Percentiles rank a stretch among this genome's conserved stretches.
Conservation (phyloP, 179 eudicot species). For the Carnegiea gigantea region DNA sequence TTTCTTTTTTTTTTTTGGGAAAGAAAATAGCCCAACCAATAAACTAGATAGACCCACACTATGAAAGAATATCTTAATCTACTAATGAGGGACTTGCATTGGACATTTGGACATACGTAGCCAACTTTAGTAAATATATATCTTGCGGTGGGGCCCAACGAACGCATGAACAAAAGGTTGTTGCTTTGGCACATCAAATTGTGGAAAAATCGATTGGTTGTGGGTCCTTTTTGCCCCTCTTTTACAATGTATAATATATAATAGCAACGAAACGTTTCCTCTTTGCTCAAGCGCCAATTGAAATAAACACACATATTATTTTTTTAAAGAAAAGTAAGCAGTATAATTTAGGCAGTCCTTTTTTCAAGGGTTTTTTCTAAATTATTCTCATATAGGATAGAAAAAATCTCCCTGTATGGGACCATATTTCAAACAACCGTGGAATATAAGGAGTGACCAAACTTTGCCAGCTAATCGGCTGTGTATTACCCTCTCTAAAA, state of each 20-base stretch:
- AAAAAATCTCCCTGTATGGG: too few relatives aligned
- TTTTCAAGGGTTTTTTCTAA: too few relatives aligned
- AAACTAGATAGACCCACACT: neutral
- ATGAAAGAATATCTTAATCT: neutral
- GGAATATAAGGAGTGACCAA: too few relatives aligned
- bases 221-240: conserved; percentile 17
- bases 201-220: conserved; percentile 13
- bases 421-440: too few relatives aligned
- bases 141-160: conserved; percentile 19
- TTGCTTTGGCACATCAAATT: conserved; percentile 37
- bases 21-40: conserved; percentile 3
- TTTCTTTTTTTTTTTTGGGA: too few relatives aligned
- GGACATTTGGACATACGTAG: conserved; percentile 6
- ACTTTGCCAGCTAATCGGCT: too few relatives aligned
- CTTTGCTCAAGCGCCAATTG: neutral
- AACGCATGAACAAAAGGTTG: conserved; percentile 25
- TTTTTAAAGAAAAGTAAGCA: too few relatives aligned
- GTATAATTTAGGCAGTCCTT: too few relatives aligned
- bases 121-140: conserved; percentile 25
- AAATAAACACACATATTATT: neutral
- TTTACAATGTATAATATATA: neutral
- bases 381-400: too few relatives aligned
- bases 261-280: neutral
- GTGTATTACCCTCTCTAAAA: too few relatives aligned
- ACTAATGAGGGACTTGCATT: neutral